phyloP scores from a whole-genome alignment of 176 grass and related monocot genomes.

The Juncus inflexus region DNA sequence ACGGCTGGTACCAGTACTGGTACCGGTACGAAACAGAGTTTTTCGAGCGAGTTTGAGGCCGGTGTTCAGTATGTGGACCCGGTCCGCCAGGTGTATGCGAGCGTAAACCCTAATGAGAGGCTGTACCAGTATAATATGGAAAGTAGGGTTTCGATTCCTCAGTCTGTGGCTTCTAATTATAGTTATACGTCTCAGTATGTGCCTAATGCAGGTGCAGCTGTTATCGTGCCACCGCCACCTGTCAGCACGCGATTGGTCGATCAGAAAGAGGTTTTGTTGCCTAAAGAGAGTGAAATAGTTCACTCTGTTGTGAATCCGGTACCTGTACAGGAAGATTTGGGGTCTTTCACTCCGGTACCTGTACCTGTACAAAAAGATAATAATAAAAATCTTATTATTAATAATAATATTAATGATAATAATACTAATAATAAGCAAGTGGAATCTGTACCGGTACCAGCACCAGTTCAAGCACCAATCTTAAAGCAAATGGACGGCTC shows the following conservation, averaged over 20 bases:
- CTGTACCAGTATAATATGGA: constrained; percentile 31
- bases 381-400: too few species aligned
- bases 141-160: constrained; percentile 46
- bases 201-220: constrained; percentile 36
- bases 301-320: constrained; percentile 6
- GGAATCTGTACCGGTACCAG: constrained; percentile 20
- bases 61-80: constrained; percentile 39
- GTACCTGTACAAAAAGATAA: too few species aligned
- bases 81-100: constrained; percentile 23
- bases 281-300: constrained; percentile 10
- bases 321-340: constrained; percentile 8
- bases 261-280: constrained; percentile 30
- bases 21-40: constrained; percentile 19
- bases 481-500: constrained; percentile 37
- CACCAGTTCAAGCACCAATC: constrained; percentile 26
- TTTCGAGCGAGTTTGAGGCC: constrained; percentile 38
- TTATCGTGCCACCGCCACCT: constrained; percentile 33
- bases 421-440: too few species aligned
- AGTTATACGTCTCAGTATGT: constrained; percentile 45
- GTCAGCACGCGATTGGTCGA: constrained; percentile 41
- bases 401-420: too few species aligned
- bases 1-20: constrained; percentile 28
- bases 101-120: constrained; percentile 33
- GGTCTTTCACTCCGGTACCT: too few species aligned
- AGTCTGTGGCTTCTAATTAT: constrained; percentile 57